A percentile compares a stretch with the other conserved stretches of the same genome.
Conservation (phyloP, 768 basidiomycete genomes). For the Mycena leptocephala region DNA sequence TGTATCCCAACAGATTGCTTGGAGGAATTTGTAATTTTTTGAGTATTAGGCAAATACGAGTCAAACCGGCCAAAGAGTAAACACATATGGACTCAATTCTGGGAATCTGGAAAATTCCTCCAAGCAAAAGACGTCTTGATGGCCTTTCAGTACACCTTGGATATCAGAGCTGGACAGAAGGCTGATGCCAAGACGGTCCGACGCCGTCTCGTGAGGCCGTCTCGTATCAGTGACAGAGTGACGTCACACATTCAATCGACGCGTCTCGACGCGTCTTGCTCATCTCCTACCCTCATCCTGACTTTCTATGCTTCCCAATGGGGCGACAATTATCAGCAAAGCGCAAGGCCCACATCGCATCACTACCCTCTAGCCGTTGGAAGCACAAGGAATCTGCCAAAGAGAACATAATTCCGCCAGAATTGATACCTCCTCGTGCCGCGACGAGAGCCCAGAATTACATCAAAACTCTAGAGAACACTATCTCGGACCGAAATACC, state of each 20-base stretch:
- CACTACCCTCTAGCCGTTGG: neutral
- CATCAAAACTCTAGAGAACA: neutral
- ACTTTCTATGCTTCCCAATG: neutral
- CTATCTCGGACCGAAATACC: neutral
- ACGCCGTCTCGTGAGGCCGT: neutral
- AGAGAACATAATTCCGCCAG: neutral
- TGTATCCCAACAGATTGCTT: neutral
- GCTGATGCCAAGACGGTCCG: neutral
- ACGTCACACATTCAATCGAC: neutral
- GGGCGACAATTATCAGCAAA: neutral
- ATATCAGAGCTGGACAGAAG: neutral
- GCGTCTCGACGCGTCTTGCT: neutral
- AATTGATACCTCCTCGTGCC: neutral
- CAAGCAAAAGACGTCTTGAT: neutral
- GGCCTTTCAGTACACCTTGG: neutral
- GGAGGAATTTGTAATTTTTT: neutral
- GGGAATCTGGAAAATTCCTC: neutral
- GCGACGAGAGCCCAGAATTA: neutral
- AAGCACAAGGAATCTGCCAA: neutral
- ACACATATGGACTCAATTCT: neutral
- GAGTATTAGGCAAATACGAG: neutral
- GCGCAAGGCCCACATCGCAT: neutral
- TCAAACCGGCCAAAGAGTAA: neutral
- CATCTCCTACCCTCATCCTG: neutral
- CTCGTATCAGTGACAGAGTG: neutral